Base-by-base conservation (phyloP, 2,329 filamentous ascomycete genomes). In the Botrytis medusae region DNA sequence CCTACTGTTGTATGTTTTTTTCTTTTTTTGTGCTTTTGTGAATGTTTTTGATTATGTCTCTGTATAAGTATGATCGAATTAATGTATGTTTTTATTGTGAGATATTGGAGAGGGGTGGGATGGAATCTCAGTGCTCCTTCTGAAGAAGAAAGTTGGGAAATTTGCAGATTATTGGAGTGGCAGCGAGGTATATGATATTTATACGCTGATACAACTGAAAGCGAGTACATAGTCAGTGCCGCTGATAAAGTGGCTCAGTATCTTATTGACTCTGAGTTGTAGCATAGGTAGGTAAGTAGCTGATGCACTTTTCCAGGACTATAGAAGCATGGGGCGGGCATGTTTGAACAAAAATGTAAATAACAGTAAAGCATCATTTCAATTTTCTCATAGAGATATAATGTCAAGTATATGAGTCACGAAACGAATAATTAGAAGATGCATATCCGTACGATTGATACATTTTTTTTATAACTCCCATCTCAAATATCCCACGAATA, bases 81-180 rank as follows among this genome's bases (percentile, higher is more conserved):
- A 14, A 14, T 44, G 48, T 14, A 10, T 14, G 1, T 51, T 51
- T 51, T 16, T 10, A n/a, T 51, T 51, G 2, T 14, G 4, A 51
- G 6, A 7, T 7, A 25, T 51, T 16, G 10, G 25, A 10, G 9
- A 12, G 22, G 10, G 10, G 22, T 12, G 4, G 1, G 9, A 4
- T 14, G 0, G 10, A 14, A 25, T 25, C 5, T 14, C 12, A 51
- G 22, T 22, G 4, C 14, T 10, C 22, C 14, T 14, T 10, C 12
- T 7, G 0, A 0, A 48, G 46, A 12, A 25, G 6, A 37, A 12
- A 51, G 10, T n/a, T 2, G 2, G 5, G 2, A n/a, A 2, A 12
- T 51, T n/a, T 2, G 25, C 37, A 37, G 37, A 9, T 37, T 37
- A 37, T 37, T 37, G 37, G 37, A 8, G 37, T 37, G 9, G 7